Evolutionary conservation across 2,329 filamentous ascomycete genomes (phyloP).

Genomic region (Periconia macrospinosa): DNA sequence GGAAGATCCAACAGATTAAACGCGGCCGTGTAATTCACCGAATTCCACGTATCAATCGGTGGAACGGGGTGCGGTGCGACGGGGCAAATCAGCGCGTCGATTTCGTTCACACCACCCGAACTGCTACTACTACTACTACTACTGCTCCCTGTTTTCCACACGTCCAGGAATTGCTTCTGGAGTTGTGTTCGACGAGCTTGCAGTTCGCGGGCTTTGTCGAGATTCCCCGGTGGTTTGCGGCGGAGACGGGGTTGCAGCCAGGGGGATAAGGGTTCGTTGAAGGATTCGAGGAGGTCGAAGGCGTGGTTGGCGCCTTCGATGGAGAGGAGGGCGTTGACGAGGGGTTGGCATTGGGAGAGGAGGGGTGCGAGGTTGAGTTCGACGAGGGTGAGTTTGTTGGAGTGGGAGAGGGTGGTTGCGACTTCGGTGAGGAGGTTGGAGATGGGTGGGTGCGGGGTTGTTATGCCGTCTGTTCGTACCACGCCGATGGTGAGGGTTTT

Average conservation of each 20-base stretch:
- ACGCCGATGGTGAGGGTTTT: constrained; percentile 50
- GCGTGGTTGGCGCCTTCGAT: constrained; percentile 60
- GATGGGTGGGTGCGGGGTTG: constrained; percentile 57
- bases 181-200: constrained; percentile 57
- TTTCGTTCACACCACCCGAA: too few species aligned
- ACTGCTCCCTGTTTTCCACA: constrained; percentile 55
- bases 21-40: constrained; percentile 62
- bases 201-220: constrained; percentile 55
- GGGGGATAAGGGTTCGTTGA: constrained; percentile 60
- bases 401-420: constrained; percentile 31
- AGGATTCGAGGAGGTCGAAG: constrained; percentile 60
- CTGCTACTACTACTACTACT: too few species aligned
- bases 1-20: constrained; percentile 67
- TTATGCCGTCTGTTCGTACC: constrained; percentile 53
- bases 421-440: constrained; percentile 51
- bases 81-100: constrained; percentile 67
- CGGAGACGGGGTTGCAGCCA: constrained; percentile 60
- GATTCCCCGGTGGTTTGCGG: constrained; percentile 50
- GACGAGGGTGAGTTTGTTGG: constrained; percentile 56
- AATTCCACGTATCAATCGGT: constrained; percentile 64
- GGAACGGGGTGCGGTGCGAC: constrained; percentile 66
- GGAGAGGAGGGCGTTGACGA: constrained; percentile 61
- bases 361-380: constrained; percentile 58
- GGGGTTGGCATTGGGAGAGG: constrained; percentile 58
- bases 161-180: constrained; percentile 58